Base-by-base conservation (phyloP, 495 filamentous ascomycete genomes). In the Aspergillus bridgeri region DNA sequence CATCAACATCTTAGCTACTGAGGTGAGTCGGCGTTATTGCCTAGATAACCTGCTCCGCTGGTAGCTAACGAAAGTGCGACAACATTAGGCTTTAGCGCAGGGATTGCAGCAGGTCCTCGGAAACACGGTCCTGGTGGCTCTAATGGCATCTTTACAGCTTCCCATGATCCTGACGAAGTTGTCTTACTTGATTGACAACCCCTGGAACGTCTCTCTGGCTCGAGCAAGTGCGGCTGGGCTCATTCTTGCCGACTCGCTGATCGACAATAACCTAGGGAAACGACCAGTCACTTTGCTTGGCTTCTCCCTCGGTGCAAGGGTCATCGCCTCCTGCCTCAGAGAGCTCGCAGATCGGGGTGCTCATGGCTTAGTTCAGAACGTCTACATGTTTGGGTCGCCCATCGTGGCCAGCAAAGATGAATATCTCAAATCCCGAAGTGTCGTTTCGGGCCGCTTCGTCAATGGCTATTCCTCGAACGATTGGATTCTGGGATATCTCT, bases 401-500 rank as follows among this genome's bases (percentile, higher is more conserved):
- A 79, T 96, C 18, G 93, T 99, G 15, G 90, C 91, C 13, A 96
- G 90, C 67, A 88, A 85, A 56, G 94, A 98, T 57, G 95, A 99
- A 56, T 98, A 92, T 67, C 66, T 92, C 19, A 87, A 83, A 59
- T 89, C 87, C 8, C 83, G 89, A 42, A 83, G 86, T 27, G 89
- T 96, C 6, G 89, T 99, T 1, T 81, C 89, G 9, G 94, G 95
- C 5, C 81, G 92, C 38, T 97, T 96, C 61, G 86, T 99, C 49
- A 99, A 96, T 68, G 94, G 92, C 6, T 98, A 95, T 72, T 87
- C 93, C 45, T 88, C 82, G 19, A 96, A 93, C 65, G 94, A 99
- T 70, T 99, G 95, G 94, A 98, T 99, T 65, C 72, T 99, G 27
- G 92, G 94, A 5, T 99, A 99, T 65, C 82, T 99, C 6, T 99